phyloP scores from a whole-genome alignment of 179 eudicot genomes.

The Beta corolliflora region DNA sequence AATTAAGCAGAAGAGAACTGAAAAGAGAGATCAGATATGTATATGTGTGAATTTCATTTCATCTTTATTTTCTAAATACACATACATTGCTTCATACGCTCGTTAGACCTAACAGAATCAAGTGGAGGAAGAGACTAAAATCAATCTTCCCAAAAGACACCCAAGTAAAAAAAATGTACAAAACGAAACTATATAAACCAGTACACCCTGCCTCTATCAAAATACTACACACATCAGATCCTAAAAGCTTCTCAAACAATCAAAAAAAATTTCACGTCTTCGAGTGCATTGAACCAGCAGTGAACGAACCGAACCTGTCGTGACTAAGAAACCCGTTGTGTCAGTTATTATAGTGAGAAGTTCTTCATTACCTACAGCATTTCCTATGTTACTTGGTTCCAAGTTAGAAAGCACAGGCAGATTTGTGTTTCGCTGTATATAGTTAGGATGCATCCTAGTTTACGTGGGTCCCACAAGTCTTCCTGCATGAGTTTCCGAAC shows the following conservation, averaged over 20 bases:
- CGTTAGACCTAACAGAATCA: slow-evolving; percentile 19
- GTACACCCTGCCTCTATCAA: slow-evolving; percentile 24
- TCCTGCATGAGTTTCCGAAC: neutral
- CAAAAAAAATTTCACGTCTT: slow-evolving; percentile 18
- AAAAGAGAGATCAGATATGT: slow-evolving; percentile 7
- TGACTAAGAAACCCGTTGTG: slow-evolving; percentile 15
- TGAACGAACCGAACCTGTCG: slow-evolving; percentile 11
- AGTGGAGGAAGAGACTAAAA: slow-evolving; percentile 13
- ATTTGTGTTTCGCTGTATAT: neutral
- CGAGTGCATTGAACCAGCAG: slow-evolving; percentile 13
- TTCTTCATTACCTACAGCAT: slow-evolving; percentile 23
- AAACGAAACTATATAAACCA: slow-evolving; percentile 21
- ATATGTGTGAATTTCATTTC: slow-evolving; percentile 30
- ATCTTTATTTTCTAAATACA: slow-evolving; percentile 35
- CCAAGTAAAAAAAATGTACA: slow-evolving; percentile 34
- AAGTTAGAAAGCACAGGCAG: slow-evolving; percentile 1
- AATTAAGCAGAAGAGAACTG: no score
- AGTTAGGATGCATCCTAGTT: slow-evolving; percentile 15
- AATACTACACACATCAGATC: slow-evolving; percentile 25
- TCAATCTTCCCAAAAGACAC: slow-evolving; percentile 15
- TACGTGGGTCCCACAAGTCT: no score
- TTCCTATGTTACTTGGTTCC: slow-evolving; percentile 9
- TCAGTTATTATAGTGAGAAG: neutral
- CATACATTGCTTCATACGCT: slow-evolving; percentile 20
- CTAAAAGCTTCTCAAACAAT: slow-evolving; percentile 24